A percentile compares a stretch with the other conserved stretches of the same genome.
Evolutionary conservation across 345 rosid species (phyloP).

Genomic region (Lepidium aucheri): DNA sequence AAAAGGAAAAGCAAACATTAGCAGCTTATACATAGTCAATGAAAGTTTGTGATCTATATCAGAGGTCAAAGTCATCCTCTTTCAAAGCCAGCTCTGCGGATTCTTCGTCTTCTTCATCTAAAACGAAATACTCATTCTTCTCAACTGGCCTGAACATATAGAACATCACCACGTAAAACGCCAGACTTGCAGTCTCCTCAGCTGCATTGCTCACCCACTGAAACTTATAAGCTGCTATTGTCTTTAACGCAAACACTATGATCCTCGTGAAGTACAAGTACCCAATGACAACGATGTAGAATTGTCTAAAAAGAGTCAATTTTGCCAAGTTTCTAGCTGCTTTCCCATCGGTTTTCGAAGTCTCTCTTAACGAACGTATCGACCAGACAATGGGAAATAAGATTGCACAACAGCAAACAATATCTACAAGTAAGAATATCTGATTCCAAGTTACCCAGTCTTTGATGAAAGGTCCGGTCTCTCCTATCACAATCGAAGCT

Average conservation of each 20-base stretch:
- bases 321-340: slow-evolving; percentile 91
- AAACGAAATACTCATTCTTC: slow-evolving; percentile 79
- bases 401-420: slow-evolving; percentile 84
- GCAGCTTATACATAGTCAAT: not conserved
- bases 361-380: slow-evolving; percentile 72
- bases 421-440: slow-evolving; percentile 79
- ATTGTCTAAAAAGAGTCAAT: slow-evolving; percentile 76
- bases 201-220: slow-evolving; percentile 92
- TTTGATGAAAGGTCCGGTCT: slow-evolving; percentile 81
- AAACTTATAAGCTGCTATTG: slow-evolving; percentile 76
- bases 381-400: slow-evolving; percentile 98
- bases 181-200: slow-evolving; percentile 76
- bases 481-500: slow-evolving; percentile 82
- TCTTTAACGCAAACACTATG: slow-evolving; percentile 77
- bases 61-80: slow-evolving; percentile 87
- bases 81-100: slow-evolving; percentile 65
- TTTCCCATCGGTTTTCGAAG: slow-evolving; percentile 90
- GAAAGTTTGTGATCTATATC: slow-evolving; percentile 59
- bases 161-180: slow-evolving; percentile 68
- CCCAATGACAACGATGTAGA: slow-evolving; percentile 87
- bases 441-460: slow-evolving; percentile 96
- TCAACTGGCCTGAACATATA: slow-evolving; percentile 90
- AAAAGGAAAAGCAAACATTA: not conserved
- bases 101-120: slow-evolving; percentile 90
- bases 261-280: slow-evolving; percentile 90